These are phyloP conservation scores for Naegleria lovaniensis DNA, from an alignment of 208 protist genomes.

Conservation along the genomic window DNA sequence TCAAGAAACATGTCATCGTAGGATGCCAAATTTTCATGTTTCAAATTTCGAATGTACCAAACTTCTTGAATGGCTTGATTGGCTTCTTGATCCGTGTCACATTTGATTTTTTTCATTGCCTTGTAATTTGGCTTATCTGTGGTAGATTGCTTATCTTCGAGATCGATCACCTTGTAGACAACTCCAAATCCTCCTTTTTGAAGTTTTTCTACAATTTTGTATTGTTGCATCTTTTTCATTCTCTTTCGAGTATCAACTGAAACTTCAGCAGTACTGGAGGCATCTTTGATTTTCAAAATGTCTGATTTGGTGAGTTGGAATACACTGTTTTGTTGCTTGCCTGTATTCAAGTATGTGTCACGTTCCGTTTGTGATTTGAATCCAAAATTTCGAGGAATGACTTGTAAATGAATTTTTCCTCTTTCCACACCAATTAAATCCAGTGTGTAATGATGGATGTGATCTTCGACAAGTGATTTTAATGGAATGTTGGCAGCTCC, in stretches of 20 bases:
- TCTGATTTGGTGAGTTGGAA: background rate
- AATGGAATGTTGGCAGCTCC: background rate
- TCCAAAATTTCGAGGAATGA: background rate
- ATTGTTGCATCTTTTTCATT: conserved; percentile 12
- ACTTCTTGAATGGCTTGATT: conserved; percentile 6
- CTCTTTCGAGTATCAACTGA: background rate
- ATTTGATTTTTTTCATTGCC: background rate
- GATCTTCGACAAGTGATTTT: background rate
- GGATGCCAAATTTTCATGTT: background rate
- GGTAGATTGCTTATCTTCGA: background rate
- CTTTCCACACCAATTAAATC: background rate
- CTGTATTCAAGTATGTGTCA: background rate
- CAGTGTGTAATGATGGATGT: background rate
- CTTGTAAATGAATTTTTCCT: background rate
- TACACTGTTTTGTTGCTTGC: background rate
- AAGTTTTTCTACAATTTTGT: background rate
- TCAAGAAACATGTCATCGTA: conserved; percentile 9
- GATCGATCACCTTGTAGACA: background rate
- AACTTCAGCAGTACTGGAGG: background rate
- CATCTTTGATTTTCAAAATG: background rate
- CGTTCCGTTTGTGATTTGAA: background rate
- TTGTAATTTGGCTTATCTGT: background rate
- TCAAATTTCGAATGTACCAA: conserved; percentile 11
- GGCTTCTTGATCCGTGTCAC: background rate
- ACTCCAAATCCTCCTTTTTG: background rate